Percentiles rank a stretch among this genome's conserved stretches.
These are phyloP conservation scores for Pichia sp. DNA, from an alignment of 1,139 yeast species.

Conservation along the genomic window DNA sequence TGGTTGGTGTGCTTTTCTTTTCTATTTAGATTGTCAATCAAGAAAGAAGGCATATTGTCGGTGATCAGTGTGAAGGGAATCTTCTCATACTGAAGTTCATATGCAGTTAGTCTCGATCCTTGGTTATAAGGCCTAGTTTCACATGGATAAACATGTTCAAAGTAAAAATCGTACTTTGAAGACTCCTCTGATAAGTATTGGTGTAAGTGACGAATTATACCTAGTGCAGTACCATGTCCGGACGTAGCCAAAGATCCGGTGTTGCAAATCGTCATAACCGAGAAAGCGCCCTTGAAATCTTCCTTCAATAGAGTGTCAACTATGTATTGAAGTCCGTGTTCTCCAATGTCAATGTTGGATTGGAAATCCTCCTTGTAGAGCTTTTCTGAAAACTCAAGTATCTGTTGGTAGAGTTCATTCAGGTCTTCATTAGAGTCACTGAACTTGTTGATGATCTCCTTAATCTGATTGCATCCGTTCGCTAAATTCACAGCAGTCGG, in stretches of 20 bases:
- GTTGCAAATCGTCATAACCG: constrained; percentile 80
- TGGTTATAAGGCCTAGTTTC: constrained; percentile 97
- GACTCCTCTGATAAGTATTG: constrained; percentile 25
- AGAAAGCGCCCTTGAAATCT: constrained; percentile 55
- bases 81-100: constrained; percentile 74
- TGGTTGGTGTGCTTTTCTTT: constrained; percentile 17
- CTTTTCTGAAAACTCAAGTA: constrained; percentile 46
- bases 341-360: constrained; percentile 74
- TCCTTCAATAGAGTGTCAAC: constrained; percentile 38
- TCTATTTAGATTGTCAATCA: constrained; percentile 35
- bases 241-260: constrained; percentile 94
- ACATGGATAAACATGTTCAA: constrained; percentile 72
- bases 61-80: constrained; percentile 87
- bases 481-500: constrained; percentile 95
- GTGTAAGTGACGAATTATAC: constrained; percentile 70
- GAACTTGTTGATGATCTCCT: constrained; percentile 28
- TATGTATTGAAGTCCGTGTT: constrained; percentile 71
- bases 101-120: constrained; percentile 90
- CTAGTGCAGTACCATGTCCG: constrained; percentile 95
- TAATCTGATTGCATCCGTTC: constrained; percentile 64
- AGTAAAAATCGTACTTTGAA: constrained; percentile 27
- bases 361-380: constrained; percentile 70
- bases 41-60: constrained; percentile 86
- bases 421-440: constrained; percentile 17
- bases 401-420: constrained; percentile 30